These are phyloP conservation scores for Fusarium gaditjirri DNA, from an alignment of 2,329 filamentous ascomycete genomes.

Conservation along the genomic window DNA sequence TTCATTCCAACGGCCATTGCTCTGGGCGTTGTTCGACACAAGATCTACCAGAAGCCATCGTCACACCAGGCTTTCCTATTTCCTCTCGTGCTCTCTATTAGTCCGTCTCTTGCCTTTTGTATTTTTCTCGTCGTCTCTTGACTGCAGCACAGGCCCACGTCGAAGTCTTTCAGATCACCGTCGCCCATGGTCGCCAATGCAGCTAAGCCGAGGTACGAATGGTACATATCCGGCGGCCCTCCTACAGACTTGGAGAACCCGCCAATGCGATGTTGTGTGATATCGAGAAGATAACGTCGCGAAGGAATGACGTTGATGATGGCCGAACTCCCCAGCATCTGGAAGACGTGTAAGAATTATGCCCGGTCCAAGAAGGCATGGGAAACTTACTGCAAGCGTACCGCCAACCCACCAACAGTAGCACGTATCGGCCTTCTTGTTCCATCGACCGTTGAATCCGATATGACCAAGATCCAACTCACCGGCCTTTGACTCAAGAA, in stretches of 20 bases:
- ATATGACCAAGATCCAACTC: constrained; percentile 58
- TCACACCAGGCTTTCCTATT: constrained; percentile 27
- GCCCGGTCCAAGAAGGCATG: not conserved
- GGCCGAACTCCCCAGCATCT: constrained; percentile 67
- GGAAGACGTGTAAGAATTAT: not conserved
- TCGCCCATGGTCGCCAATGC: constrained; percentile 81
- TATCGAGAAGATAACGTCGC: constrained; percentile 82
- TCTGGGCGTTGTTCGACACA: not conserved
- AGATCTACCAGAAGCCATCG: constrained; percentile 40
- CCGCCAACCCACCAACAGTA: constrained; percentile 93
- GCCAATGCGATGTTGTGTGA: constrained; percentile 87
- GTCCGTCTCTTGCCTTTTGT: constrained; percentile 55
- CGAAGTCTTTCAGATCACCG: constrained; percentile 73
- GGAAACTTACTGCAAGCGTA: constrained; percentile 59
- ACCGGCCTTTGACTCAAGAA: constrained; percentile 50
- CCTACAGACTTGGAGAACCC: constrained; percentile 81
- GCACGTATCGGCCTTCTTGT: constrained; percentile 94
- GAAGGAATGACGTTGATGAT: constrained; percentile 70
- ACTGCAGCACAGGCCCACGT: constrained; percentile 81
- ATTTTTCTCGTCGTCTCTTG: constrained; percentile 64
- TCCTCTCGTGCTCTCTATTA: constrained; percentile 42
- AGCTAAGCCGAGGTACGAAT: constrained; percentile 88
- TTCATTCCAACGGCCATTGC: not conserved
- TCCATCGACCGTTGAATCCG: constrained; percentile 89
- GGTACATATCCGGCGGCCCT: constrained; percentile 80